Conservation (phyloP, 2,329 filamentous ascomycete genomes). For the Penicillium brasilianum region DNA sequence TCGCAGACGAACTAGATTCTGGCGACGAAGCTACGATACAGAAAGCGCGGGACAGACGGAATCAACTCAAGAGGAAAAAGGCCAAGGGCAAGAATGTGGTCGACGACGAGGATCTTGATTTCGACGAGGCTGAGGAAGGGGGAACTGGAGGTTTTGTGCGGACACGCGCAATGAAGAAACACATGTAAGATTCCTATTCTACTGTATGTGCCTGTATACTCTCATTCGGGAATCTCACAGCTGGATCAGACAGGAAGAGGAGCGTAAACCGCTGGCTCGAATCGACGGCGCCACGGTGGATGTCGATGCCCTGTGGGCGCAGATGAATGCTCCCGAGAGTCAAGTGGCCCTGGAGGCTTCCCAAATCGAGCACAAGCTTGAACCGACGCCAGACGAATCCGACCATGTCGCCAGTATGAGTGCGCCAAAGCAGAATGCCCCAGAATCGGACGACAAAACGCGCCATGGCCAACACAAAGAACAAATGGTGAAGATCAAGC, state of each 20-base stretch:
- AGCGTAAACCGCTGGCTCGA: conserved; percentile 54
- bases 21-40: conserved; percentile 63
- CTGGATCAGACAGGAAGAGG: conserved; percentile 47
- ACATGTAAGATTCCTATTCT: conserved; percentile 44
- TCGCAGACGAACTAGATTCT: conserved; percentile 55
- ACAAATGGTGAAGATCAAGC: conserved; percentile 60
- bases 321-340: conserved; percentile 51
- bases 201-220: neutral
- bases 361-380: conserved; percentile 25
- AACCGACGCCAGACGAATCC: conserved; percentile 12
- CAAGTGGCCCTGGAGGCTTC: conserved; percentile 18
- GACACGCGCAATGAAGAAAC: conserved; percentile 58
- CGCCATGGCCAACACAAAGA: conserved; percentile 35
- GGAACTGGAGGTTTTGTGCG: conserved; percentile 58
- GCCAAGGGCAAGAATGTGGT: conserved; percentile 40
- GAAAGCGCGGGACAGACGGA: conserved; percentile 50
- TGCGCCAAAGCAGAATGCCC: conserved; percentile 23
- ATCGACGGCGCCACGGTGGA: conserved; percentile 60
- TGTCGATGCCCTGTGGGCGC: conserved; percentile 60
- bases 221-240: conserved; percentile 13
- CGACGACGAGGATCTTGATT: conserved; percentile 46
- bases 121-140: conserved; percentile 50
- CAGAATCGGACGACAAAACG: conserved; percentile 16
- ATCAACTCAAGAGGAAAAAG: conserved; percentile 47
- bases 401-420: conserved; percentile 22